Evolutionary conservation across 306 rosid species (phyloP), one percentile per base, ranked within the genome.

Genomic region (Citrullus mucosospermus): DNA sequence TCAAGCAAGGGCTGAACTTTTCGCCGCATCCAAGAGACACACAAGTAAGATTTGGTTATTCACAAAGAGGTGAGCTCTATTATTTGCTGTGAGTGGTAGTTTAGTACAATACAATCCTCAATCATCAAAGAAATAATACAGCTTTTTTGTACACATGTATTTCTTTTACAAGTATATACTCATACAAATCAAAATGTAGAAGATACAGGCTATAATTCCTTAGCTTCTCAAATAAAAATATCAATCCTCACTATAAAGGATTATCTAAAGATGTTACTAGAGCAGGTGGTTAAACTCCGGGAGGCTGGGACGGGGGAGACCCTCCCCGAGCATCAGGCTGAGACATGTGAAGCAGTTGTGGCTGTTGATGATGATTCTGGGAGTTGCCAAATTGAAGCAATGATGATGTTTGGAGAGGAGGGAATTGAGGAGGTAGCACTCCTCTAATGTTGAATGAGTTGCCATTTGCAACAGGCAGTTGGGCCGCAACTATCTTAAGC

Each of bases 401-500:
- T n/a, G 91, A 7, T n/a, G 91, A 48, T 84, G 90, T 66, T 75
- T 90, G 98, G 22, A 80, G 82, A 25, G 91, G 22, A 30, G 85
- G 80, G 50, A 87, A 92, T 61, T 91, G 99, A 53, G 90, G 84
- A 50, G 88, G 89, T 15, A 92, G 62, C 48, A 89, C 59, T 20
- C 53, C 93, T 67, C 89, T 55, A 5, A 20, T 78, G 76, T 69
- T 86, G 80, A 89, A 87, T 57, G 90, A 85, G 83, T 84, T 85
- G 36, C 93, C 88, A 32, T 84, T 81, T 5, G 88, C 81, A 22
- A 85, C 84, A 13, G 86, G 89, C 36, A 84, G 69, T 30, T 84
- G 85, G 60, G 72, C 88, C 6, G 86, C 83, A 66, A 88, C 91
- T 3, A 87, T 87, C 92, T 94, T 89, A n/a, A 95, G 99, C 80